Base-by-base conservation (phyloP, 139 green algal genomes). In the Asterochloris erici region DNA sequence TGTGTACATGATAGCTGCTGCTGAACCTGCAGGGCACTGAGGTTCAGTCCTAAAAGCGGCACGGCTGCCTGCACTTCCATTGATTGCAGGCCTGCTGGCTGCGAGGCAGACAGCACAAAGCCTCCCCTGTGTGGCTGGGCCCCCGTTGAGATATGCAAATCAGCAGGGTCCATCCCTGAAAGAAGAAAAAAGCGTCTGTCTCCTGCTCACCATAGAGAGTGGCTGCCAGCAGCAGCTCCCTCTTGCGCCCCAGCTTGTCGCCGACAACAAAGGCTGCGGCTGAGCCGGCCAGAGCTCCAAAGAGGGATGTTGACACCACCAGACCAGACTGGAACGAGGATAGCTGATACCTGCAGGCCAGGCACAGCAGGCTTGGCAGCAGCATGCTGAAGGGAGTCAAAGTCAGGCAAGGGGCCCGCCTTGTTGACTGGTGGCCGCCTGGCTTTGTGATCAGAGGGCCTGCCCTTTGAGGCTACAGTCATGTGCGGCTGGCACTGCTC, bases 231-330 rank as follows among this genome's bases (percentile, higher is more conserved):
- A 97, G 82, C 24, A 98, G 87, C 88, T 98, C 96, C 12, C 83
- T 86, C 23, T 86, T 83, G 62, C 96, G 80, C 0, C 96, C 95
- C 14, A 98, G 78, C 64, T 83, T 85, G 81, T 98, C 91, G 16
- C 96, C 95, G 4, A 87, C 79, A 21, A 91, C 74, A 60, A 96
- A 89, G 4, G 95, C 91, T 0, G 85, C 82, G 9, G 87, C 81
- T 61, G 91, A 96, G 73, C 94, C 94, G 24, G 89, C 78, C 47
- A 98, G 88, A 24, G 94, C 96, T 11, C 96, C 96, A 24, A 89
- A 83, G 60, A 98, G 89, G 11, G 88, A 95, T 10, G 86, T 83
- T 66, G 84, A 92, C 19, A 98, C 96, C 62, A 97, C 88, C 66
- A 93, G 80, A 0, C 94, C 94, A 1, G 82, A 88, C 83, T 94